Evolutionary conservation across 257 asterid genomes (phyloP), one percentile per base, ranked within the genome.

Genomic region (Solanum dulcamara): DNA sequence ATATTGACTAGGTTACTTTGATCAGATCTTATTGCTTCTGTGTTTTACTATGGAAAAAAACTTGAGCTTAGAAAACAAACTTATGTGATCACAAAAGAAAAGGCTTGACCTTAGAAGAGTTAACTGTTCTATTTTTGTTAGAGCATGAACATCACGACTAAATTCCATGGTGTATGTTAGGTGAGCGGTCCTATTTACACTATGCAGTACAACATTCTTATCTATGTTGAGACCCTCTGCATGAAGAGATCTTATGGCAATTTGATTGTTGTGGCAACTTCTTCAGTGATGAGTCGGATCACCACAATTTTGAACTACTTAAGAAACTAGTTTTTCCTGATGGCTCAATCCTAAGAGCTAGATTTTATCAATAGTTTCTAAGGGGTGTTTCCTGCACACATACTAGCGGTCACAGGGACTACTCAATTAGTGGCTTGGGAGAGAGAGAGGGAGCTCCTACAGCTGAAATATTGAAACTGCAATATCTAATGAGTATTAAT

Each of bases 141-240:
- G 95, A 93, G 93, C 89, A 85, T 89, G 17, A 93, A 92, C 44
- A 32, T 8, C 74, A 88, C 92, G 26, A 92, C 94, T 33, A 92
- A 92, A 80, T 93, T 90, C 83, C 94, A 92, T 82, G 96, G 92
- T 92, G 13, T 93, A 92, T 64, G 97, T 90, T 5, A 92, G 96
- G 97, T 93, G 46, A 68, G 77, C 9, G 77, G 28, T 17, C 15
- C 77, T 33, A 68, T 18, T 18, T 33, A 68, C 46, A 68, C 77
- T 33, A 33, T 68, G 77, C 77, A 33, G 46, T 68, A 68, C 77
- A 68, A 68, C 77, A 68, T 33, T 68, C 46, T 33, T 8, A 17
- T 35, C 28, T 33, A 18, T 68, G 77, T 17, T 15, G 46, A 33
- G 46, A 68, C 33, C 24, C 18, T 68, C 26, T 17, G 26, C 77